These are phyloP conservation scores for Lactarius evosmus DNA, from an alignment of 768 basidiomycete species.

Conservation along the genomic window DNA sequence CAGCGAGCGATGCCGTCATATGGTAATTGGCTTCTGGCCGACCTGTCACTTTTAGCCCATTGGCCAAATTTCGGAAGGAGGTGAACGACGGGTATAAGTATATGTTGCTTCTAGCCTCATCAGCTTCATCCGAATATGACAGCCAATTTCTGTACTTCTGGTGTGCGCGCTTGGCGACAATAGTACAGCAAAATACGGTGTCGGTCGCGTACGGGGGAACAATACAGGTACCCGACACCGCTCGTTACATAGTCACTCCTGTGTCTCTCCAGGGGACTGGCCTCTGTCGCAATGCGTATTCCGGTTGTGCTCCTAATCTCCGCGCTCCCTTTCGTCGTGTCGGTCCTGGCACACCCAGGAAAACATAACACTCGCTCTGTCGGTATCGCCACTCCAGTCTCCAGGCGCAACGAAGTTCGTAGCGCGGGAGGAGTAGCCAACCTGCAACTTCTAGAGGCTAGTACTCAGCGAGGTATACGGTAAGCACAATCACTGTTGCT, in stretches of 20 bases:
- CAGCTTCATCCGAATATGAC: neutral
- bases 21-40: too few species aligned
- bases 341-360: neutral
- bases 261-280: neutral
- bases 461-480: neutral
- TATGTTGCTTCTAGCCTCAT: neutral
- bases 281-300: neutral
- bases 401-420: neutral
- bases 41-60: too few species aligned
- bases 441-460: neutral
- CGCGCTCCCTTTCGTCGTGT: neutral
- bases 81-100: too few species aligned
- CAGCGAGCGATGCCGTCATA: too few species aligned
- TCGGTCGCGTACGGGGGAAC: neutral
- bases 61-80: too few species aligned
- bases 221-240: neutral
- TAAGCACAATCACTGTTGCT: neutral
- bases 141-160: neutral
- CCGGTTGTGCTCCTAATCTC: neutral
- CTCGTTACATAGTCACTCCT: neutral
- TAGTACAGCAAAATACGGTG: neutral
- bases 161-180: neutral
- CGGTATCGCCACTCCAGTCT: constrained; percentile 2
- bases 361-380: neutral
- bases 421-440: neutral